These are phyloP conservation scores for Pochonia chlamydosporia DNA, from an alignment of 2,329 filamentous ascomycete species.

Conservation along the genomic window DNA sequence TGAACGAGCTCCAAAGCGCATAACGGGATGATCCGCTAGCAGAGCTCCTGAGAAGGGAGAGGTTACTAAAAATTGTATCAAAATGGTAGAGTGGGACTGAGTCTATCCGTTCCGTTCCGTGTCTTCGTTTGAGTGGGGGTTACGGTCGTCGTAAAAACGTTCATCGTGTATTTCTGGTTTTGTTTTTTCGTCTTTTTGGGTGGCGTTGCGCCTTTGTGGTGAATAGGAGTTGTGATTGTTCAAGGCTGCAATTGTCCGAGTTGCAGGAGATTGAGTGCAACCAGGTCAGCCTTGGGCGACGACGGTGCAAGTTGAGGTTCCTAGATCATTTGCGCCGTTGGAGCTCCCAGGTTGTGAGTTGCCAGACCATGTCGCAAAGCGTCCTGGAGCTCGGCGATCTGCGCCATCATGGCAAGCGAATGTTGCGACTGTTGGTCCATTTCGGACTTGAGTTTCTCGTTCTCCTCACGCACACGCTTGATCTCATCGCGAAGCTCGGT, in stretches of 20 bases:
- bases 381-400: slow-evolving; percentile 41
- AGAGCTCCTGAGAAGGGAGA: not conserved
- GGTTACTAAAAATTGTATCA: not conserved
- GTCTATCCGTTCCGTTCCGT: slow-evolving; percentile 4
- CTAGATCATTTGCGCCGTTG: slow-evolving; percentile 37
- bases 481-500: slow-evolving; percentile 57
- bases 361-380: slow-evolving; percentile 30
- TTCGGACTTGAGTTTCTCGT: slow-evolving; percentile 50
- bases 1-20: too few relatives aligned
- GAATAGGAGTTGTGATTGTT: not conserved
- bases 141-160: slow-evolving; percentile 1
- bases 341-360: slow-evolving; percentile 26
- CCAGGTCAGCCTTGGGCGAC: not conserved
- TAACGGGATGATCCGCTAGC: not conserved
- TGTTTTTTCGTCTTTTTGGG: not conserved
- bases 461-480: slow-evolving; percentile 61
- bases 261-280: not conserved
- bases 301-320: not conserved
- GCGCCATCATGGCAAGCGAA: slow-evolving; percentile 41
- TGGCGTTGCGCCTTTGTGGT: too few relatives aligned
- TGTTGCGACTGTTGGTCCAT: slow-evolving; percentile 43
- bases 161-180: not conserved
- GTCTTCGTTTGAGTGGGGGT: slow-evolving; percentile 1
- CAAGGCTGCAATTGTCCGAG: not conserved
- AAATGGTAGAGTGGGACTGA: not conserved